A percentile compares a stretch with the other conserved stretches of the same genome.
These are phyloP conservation scores for Cladophialophora bantiana DNA, from an alignment of 2,329 filamentous ascomycete genomes.

Conservation along the genomic window DNA sequence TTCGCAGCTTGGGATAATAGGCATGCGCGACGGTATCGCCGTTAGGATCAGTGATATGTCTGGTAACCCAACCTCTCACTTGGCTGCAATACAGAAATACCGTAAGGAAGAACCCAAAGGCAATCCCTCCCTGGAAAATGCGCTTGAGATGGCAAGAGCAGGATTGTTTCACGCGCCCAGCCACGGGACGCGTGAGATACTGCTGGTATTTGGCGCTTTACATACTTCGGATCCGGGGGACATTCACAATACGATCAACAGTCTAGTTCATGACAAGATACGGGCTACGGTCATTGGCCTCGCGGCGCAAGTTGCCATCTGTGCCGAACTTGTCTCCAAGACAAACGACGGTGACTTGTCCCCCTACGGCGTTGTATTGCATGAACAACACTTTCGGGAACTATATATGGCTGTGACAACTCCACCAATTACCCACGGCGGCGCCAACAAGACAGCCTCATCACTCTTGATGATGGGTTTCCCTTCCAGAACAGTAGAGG, in stretches of 20 bases:
- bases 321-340: slow-evolving; percentile 82
- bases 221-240: slow-evolving; percentile 92
- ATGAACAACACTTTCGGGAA: slow-evolving; percentile 87
- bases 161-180: slow-evolving; percentile 90
- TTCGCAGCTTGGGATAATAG: slow-evolving; percentile 89
- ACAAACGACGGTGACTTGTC: slow-evolving; percentile 79
- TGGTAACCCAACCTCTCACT: slow-evolving; percentile 88
- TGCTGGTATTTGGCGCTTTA: slow-evolving; percentile 90
- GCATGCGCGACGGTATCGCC: slow-evolving; percentile 91
- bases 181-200: slow-evolving; percentile 90
- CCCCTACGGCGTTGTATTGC: slow-evolving; percentile 82
- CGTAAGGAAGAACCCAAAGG: slow-evolving; percentile 64
- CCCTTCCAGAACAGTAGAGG: slow-evolving; percentile 80
- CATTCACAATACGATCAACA: slow-evolving; percentile 86
- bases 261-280: slow-evolving; percentile 81
- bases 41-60: slow-evolving; percentile 86
- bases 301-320: slow-evolving; percentile 90
- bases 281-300: slow-evolving; percentile 89
- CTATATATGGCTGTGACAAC: slow-evolving; percentile 89
- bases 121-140: slow-evolving; percentile 86
- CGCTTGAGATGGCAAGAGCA: slow-evolving; percentile 91
- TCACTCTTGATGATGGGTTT: slow-evolving; percentile 96
- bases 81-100: slow-evolving; percentile 74
- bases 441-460: slow-evolving; percentile 52
- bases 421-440: slow-evolving; percentile 75